Evolutionary conservation across 495 filamentous ascomycete genomes (phyloP), one percentile per base, ranked within the genome.

Genomic region (Evernia prunastri): DNA sequence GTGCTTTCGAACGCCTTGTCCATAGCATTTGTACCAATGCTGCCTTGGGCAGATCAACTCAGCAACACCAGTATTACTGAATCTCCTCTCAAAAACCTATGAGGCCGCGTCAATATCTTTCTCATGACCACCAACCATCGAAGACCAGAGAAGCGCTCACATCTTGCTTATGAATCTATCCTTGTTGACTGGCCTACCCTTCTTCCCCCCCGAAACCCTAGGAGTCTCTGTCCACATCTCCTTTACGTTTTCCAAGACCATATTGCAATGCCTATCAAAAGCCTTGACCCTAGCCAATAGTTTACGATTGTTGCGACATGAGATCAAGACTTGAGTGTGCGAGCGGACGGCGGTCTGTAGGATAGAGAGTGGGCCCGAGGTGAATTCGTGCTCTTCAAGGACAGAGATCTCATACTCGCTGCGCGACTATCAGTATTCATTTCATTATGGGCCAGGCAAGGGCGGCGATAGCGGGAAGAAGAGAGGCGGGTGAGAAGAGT

Each of bases 161-260:
- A 98, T 91, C 81, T 98, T 98, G 82, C 90, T 96, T 70, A 97
- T 92, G 77, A 97, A 98, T 37, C 95, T 82, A 76, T 98, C 94
- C 84, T 97, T 97, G 78, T 98, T 97, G 43, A 96, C 89, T 39
- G 90, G 88, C 74, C 88, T 85, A 60, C 93, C 91, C 78, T 91
- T 92, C 79, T 89, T 89, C 33, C 91, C 91, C 47, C 80, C 82
- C 18, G 83, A 79, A 31, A 82, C 74, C 67, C 89, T 84, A 42
- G 94, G 92, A 61, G 87, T 91, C 79, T 98, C 94, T 8, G 91
- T 96, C 94, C 94, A 98, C 92, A 98, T 97, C 81, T 98, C 94
- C 81, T 97, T 98, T 42, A 93, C 91, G 69, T 95, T 95, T 83
- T 96, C 92, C 40, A 96, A 78, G n/a, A 96, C 89, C 92, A 96